Base-by-base conservation (phyloP, 345 rosid genomes). In the Leavenworthia alabamica region DNA sequence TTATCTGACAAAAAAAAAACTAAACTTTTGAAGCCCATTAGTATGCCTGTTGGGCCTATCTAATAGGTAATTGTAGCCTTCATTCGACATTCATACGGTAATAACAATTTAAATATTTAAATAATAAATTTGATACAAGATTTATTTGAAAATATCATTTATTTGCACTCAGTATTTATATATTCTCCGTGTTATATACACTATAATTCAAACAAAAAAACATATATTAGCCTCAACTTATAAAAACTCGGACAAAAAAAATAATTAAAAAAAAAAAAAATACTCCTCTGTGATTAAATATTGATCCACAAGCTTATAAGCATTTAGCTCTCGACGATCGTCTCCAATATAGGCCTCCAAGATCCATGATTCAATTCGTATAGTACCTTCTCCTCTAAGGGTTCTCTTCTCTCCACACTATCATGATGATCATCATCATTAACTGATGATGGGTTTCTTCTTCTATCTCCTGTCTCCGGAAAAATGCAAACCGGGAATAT, bases 311-410 rank as follows among this genome's bases (percentile, higher is more conserved):
- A 44, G 33, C 53, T 52, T n/a, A n/a, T n/a, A n/a, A n/a, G n/a
- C n/a, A n/a, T n/a, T 48, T 71, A 71, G 75, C 65, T 72, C 26
- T 72, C 76, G 45, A 51, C 72, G 54, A 72, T 72, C 6, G 76
- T 72, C 61, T 66, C 72, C 54, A 72, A 72, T 17, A 22, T 65
- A 52, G 76, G 76, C 20, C 67, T 72, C 76, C 76, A 72, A 44
- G 76, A 44, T 51, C 72, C 67, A 51, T 72, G 39, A 29, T 52
- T 72, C 7, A 35, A 31, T 31, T 71, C 74, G 31, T 56, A 56
- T 13, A 60, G 28, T 11, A 60, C 67, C 42, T 69, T 60, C 12
- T 71, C 75, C 43, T 64, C 75, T 10, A 56, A 31, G 23, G 53
- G 14, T 50, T 41, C 60, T 56, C 70, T 71, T 56, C 43, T 43